Base-by-base conservation (phyloP, 495 filamentous ascomycete genomes). In the Penicillium longicatenatum region DNA sequence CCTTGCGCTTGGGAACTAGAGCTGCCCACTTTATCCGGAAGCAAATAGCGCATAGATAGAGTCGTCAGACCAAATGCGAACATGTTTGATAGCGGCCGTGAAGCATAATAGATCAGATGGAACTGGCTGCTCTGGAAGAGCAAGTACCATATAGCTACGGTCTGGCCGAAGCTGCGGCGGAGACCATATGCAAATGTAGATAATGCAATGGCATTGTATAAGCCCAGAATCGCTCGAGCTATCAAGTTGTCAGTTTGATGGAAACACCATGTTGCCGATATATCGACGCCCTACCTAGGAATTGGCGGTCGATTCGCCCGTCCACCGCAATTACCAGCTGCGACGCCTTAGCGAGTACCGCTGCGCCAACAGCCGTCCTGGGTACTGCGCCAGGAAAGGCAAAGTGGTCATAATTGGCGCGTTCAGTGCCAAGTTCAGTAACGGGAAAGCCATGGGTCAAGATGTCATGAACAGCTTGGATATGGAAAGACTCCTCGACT, bases 401-500 rank as follows among this genome's bases (percentile, higher is more conserved):
- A 61, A 95, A 88, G 75, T 99, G 94, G 63, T 99, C 94, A 79
- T 93, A 99, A 33, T 84, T 69, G 20, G 71, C 67, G 26, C 61
- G 68, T 9, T 81, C 61, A 12, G 73, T 70, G 2, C 73, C 60
- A n/a, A 76, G 57, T 22, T 83, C 63, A 65, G 89, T 68, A 8
- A 72, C 81, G 0, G 92, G 88, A 30, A 92, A 83, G 2, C 92
- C 90, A 71, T 92, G 92, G 3, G 79, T 82, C 16, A 94, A 67
- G 33, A 98, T 88, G 67, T 99, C 94, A 72, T 98, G 95, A 6
- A 87, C 86, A 0, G 94, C 94, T 69, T 99, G 94, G 51, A 98
- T 85, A 63, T 96, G 96, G 82, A 99, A 99, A 0, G 93, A 97
- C 75, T 99, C 94, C 69, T 99, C 94, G 54, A 99, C 95, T 73